phyloP scores from a whole-genome alignment of 345 rosid genomes.

The Crucihimalaya himalaica region DNA sequence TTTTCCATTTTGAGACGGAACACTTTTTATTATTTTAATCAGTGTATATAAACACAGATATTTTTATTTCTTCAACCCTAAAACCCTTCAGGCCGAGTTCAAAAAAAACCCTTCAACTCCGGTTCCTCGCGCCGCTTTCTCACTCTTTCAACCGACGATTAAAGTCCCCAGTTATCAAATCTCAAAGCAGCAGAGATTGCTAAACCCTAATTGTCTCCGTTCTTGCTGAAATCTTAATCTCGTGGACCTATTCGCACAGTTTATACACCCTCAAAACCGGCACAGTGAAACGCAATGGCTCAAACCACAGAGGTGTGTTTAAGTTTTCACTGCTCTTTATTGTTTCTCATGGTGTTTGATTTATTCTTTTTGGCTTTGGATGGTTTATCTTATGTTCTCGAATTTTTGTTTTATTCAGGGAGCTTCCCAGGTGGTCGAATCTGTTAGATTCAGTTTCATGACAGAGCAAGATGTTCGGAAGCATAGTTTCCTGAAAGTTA shows the following conservation, averaged over 20 bases:
- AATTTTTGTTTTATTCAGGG: slow-evolving; percentile 40
- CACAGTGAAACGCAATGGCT: slow-evolving; percentile 31
- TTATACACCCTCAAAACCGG: not conserved
- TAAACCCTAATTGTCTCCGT: slow-evolving; percentile 15
- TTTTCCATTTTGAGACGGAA: not conserved
- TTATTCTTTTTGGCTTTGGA: not conserved
- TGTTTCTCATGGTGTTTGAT: not conserved
- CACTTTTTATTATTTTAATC: not conserved
- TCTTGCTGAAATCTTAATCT: slow-evolving; percentile 6
- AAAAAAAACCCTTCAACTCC: not conserved
- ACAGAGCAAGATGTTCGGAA: slow-evolving; percentile 55
- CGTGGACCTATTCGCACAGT: not conserved
- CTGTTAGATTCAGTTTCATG: slow-evolving; percentile 56
- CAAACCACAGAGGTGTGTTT: slow-evolving; percentile 39
- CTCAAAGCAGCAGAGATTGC: not conserved
- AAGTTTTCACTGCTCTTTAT: not conserved
- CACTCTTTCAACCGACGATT: slow-evolving; percentile 17
- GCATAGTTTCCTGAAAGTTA: slow-evolving; percentile 53
- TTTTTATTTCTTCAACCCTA: not conserved
- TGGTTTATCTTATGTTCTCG: not conserved
- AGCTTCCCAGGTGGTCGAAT: slow-evolving; percentile 50
- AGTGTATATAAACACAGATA: not conserved
- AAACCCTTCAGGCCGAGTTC: slow-evolving; percentile 21
- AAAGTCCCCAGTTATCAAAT: slow-evolving; percentile 13
- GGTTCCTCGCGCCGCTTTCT: slow-evolving; percentile 25